phyloP scores from a whole-genome alignment of 352 stramenopile species.

The Phytophthora colocasiae region DNA sequence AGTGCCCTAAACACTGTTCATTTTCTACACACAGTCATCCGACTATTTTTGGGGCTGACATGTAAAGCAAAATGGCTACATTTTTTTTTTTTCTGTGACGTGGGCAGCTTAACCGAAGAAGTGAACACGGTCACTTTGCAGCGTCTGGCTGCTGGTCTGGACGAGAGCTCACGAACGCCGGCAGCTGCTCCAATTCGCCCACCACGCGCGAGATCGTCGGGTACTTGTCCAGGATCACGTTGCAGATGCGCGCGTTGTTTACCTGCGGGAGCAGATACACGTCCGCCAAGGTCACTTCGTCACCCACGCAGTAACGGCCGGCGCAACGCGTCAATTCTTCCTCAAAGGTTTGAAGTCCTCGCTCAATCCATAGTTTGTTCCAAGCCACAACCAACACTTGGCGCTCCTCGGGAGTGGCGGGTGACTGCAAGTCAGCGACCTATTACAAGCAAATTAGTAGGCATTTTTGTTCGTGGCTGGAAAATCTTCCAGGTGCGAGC shows the following conservation, averaged over 20 bases:
- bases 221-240: conserved; percentile 85
- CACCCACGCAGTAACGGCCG: conserved; percentile 71
- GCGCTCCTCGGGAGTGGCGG: conserved; percentile 49
- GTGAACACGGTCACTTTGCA: conserved; percentile 5
- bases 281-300: conserved; percentile 90
- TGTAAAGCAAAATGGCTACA: conserved; percentile 23
- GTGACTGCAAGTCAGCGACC: conserved; percentile 42
- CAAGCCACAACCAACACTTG: conserved; percentile 45
- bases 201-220: conserved; percentile 83
- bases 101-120: neutral
- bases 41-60: conserved; percentile 23
- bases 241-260: conserved; percentile 87
- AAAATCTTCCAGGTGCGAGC: neutral
- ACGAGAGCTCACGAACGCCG: conserved; percentile 80
- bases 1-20: conserved; percentile 9
- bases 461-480: conserved; percentile 2
- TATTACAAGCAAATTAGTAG: conserved; percentile 13
- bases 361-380: conserved; percentile 73
- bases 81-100: conserved; percentile 14
- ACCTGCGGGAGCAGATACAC: conserved; percentile 91
- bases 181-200: conserved; percentile 65
- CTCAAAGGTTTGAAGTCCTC: conserved; percentile 85
- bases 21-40: conserved; percentile 11
- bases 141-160: conserved; percentile 75
- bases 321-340: conserved; percentile 50